Conservation (phyloP, 805 yeast species). For the Pichia gijzeniarum region DNA sequence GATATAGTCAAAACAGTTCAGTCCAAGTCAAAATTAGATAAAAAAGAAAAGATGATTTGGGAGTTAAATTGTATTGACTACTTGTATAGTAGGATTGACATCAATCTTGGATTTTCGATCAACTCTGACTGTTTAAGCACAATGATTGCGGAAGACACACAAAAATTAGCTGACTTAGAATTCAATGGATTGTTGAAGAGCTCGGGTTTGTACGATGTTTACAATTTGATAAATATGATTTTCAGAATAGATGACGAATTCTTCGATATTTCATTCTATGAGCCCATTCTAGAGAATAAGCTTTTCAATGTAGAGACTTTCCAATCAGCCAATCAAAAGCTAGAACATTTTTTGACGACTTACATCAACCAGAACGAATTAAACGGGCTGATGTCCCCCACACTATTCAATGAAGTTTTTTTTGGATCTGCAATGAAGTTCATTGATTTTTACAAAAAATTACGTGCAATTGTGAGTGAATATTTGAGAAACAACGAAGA, state of each 20-base stretch:
- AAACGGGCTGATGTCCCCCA: conserved; percentile 57
- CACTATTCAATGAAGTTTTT: conserved; percentile 49
- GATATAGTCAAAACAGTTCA: conserved; percentile 26
- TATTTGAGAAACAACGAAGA: conserved; percentile 30
- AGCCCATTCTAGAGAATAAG: conserved; percentile 58
- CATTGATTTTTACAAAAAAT: conserved; percentile 40
- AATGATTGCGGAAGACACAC: conserved; percentile 23
- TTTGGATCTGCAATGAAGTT: conserved; percentile 43
- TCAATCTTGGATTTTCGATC: conserved; percentile 35
- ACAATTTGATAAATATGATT: conserved; percentile 65
- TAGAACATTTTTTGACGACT: conserved; percentile 50
- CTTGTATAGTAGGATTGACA: conserved; percentile 46
- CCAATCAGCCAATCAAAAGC: conserved; percentile 35
- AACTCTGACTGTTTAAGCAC: conserved; percentile 1
- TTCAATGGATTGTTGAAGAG: conserved; percentile 41
- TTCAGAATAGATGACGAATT: conserved; percentile 54
- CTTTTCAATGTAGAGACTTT: conserved; percentile 42
- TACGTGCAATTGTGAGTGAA: conserved; percentile 32
- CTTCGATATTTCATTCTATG: conserved; percentile 56
- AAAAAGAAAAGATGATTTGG: conserved; percentile 34
- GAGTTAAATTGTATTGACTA: conserved; percentile 57
- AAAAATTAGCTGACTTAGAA: conserved; percentile 36
- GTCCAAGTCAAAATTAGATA: conserved; percentile 22
- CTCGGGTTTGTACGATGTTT: conserved; percentile 52
- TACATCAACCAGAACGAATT: conserved; percentile 54